These are phyloP conservation scores for Sclerotinia sclerotiorum DNA, from an alignment of 2,329 filamentous ascomycete genomes.

Conservation along the genomic window DNA sequence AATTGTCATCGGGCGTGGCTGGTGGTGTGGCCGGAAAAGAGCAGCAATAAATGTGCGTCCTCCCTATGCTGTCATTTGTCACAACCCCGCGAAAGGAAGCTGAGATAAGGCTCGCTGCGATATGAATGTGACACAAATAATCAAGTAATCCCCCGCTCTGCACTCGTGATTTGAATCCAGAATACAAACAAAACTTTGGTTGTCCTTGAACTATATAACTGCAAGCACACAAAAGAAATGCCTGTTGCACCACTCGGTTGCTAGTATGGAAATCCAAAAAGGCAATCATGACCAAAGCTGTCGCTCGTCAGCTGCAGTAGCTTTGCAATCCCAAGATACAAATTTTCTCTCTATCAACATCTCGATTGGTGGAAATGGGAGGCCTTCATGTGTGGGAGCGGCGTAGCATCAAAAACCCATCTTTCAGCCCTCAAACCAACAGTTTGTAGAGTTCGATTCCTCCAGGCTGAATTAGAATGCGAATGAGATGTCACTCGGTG, in stretches of 20 bases:
- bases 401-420: neutral
- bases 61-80: neutral
- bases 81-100: neutral
- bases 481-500: neutral
- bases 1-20: conserved; percentile 18
- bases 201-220: neutral
- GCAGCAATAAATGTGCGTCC: neutral
- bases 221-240: neutral
- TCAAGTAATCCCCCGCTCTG: neutral
- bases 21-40: conserved; percentile 12
- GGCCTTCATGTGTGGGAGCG: neutral
- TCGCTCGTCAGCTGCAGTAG: conserved; percentile 9
- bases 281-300: conserved; percentile 3
- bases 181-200: neutral
- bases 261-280: neutral
- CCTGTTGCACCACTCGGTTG: conserved; percentile 6
- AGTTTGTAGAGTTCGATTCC: neutral
- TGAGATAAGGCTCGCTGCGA: conserved; percentile 11
- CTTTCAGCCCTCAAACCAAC: conserved; percentile 4
- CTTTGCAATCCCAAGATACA: conserved; percentile 1
- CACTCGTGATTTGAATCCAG: neutral
- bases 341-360: neutral
- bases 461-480: neutral
- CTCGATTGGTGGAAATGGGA: conserved; percentile 11
- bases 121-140: neutral